phyloP scores from a whole-genome alignment of 345 rosid species.

The Erodium maritimum region DNA sequence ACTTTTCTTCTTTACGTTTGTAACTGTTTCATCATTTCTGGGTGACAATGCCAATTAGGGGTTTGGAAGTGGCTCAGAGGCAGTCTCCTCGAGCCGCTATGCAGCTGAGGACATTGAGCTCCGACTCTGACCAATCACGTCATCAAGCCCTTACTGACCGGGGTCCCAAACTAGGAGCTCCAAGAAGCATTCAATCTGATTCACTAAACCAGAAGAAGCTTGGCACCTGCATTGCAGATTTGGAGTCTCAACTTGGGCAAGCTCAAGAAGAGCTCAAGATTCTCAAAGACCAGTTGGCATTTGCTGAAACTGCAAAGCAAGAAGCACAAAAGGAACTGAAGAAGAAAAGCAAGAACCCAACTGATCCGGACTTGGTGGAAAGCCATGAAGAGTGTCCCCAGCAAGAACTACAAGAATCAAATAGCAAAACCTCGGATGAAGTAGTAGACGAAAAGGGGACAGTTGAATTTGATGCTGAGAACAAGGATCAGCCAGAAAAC shows the following conservation, averaged over 20 bases:
- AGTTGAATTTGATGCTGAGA: slow-evolving; percentile 13
- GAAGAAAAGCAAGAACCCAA: slow-evolving; percentile 40
- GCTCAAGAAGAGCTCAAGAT: slow-evolving; percentile 79
- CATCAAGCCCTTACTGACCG: slow-evolving; percentile 18
- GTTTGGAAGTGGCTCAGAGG: slow-evolving; percentile 63
- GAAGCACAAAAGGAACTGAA: slow-evolving; percentile 16
- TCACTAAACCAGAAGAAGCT: slow-evolving; percentile 61
- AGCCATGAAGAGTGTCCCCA: too few relatives aligned
- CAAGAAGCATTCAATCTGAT: slow-evolving; percentile 52
- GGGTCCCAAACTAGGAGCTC: slow-evolving; percentile 66
- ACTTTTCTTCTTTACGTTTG: too few relatives aligned
- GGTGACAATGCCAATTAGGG: slow-evolving; percentile 28
- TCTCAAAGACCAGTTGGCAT: slow-evolving; percentile 43
- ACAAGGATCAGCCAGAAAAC: slow-evolving; percentile 7
- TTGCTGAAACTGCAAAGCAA: not conserved
- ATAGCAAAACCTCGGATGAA: slow-evolving; percentile 56
- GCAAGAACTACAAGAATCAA: not conserved
- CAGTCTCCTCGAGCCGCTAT: slow-evolving; percentile 52
- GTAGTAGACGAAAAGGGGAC: slow-evolving; percentile 40
- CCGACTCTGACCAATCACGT: slow-evolving; percentile 25
- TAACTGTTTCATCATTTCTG: too few relatives aligned
- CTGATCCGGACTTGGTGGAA: slow-evolving; percentile 2
- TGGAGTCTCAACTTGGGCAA: slow-evolving; percentile 86
- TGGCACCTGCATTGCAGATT: slow-evolving; percentile 67
- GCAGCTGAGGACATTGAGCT: slow-evolving; percentile 45